phyloP scores from a whole-genome alignment of 805 yeast species.

The Suhomyces pyralidae region DNA sequence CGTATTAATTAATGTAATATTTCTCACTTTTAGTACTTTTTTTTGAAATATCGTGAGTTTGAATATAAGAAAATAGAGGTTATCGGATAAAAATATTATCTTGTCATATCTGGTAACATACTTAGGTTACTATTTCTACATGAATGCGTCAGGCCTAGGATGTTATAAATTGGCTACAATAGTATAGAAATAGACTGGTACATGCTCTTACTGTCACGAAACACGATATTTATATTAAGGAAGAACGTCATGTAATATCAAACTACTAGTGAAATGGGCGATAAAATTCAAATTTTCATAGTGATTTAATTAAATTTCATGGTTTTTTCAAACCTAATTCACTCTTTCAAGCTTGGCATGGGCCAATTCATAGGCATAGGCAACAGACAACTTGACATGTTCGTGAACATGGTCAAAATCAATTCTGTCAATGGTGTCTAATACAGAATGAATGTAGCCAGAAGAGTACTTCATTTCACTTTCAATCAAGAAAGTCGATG shows the following conservation, averaged over 20 bases:
- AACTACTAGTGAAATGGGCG: not conserved
- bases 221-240: not conserved
- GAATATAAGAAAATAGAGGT: too few relatives aligned
- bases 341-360: constrained; percentile 15
- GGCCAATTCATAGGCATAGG: constrained; percentile 65
- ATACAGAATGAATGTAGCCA: constrained; percentile 69
- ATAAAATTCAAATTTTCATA: not conserved
- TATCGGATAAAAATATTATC: too few relatives aligned
- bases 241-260: not conserved
- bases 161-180: not conserved
- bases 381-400: constrained; percentile 75
- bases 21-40: not conserved
- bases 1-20: too few relatives aligned
- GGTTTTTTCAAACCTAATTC: too few relatives aligned
- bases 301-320: too few relatives aligned
- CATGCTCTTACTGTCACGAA: not conserved
- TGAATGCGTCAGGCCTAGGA: too few relatives aligned
- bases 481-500: constrained; percentile 81
- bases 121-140: too few relatives aligned
- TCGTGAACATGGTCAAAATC: constrained; percentile 76
- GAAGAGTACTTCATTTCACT: constrained; percentile 61
- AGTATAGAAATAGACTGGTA: not conserved
- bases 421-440: constrained; percentile 79
- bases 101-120: too few relatives aligned
- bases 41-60: too few relatives aligned